Evolutionary conservation across 2,329 filamentous ascomycete genomes (phyloP).

Genomic region (Fusarium poae): DNA sequence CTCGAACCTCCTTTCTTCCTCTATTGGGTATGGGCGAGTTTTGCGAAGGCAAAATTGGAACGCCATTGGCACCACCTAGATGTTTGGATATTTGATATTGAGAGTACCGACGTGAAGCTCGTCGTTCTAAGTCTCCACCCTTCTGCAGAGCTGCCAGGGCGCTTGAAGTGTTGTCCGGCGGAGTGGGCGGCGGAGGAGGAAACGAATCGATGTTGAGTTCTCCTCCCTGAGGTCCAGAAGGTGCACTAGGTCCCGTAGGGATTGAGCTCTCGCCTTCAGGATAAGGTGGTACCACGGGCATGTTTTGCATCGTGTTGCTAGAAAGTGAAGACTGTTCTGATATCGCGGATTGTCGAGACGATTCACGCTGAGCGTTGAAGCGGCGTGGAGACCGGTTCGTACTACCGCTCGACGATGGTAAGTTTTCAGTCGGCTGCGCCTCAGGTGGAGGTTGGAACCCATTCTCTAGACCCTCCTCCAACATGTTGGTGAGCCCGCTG

Average conservation of each 20-base stretch:
- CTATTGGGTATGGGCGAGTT: conserved; percentile 87
- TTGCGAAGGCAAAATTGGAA: conserved; percentile 88
- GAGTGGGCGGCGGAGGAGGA: conserved; percentile 76
- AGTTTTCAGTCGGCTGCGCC: conserved; percentile 51
- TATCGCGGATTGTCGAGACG: conserved; percentile 62
- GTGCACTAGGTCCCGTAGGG: conserved; percentile 58
- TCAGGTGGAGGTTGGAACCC: conserved; percentile 62
- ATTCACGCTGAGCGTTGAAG: conserved; percentile 63
- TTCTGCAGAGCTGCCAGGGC: conserved; percentile 91
- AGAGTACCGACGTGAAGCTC: conserved; percentile 93
- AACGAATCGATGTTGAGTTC: conserved; percentile 74
- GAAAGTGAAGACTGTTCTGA: conserved; percentile 77
- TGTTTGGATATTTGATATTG: conserved; percentile 98
- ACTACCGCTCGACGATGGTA: conserved; percentile 45
- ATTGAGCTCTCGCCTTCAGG: conserved; percentile 70
- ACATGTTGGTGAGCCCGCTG: conserved; percentile 67
- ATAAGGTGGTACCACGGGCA: conserved; percentile 80
- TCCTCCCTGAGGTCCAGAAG: conserved; percentile 54
- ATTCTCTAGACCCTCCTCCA: conserved; percentile 71
- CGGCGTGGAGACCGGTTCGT: conserved; percentile 62
- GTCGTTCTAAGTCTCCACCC: conserved; percentile 90
- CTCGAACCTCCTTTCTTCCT: conserved; percentile 80
- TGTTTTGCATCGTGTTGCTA: conserved; percentile 81
- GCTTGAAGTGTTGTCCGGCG: conserved; percentile 83
- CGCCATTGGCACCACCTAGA: conserved; percentile 83